Evolutionary conservation across 169 alveolate species (phyloP).

Genomic region (Cryptosporidium meleagridis): DNA sequence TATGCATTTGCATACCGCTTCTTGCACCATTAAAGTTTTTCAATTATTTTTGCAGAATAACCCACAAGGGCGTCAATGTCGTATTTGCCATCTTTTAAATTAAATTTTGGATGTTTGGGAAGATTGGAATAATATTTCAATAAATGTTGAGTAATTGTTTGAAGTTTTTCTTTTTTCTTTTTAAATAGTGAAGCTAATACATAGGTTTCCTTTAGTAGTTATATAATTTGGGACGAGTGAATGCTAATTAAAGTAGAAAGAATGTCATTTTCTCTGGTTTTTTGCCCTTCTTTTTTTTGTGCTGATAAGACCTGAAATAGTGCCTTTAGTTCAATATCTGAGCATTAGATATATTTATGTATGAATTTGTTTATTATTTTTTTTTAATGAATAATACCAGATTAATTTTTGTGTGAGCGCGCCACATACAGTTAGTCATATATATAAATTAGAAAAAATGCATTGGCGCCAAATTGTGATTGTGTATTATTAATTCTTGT

Average conservation of each 20-base stretch:
- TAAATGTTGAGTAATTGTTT: no score
- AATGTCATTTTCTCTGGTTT: neutral
- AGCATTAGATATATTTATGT: no score
- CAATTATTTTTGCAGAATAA: neutral
- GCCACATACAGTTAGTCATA: neutral
- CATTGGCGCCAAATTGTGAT: neutral
- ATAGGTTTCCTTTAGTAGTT: neutral
- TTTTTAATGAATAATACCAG: no score
- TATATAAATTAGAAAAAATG: neutral
- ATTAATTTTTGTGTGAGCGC: neutral
- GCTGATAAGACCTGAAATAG: no score
- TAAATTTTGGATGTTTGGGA: neutral
- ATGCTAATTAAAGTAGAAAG: neutral
- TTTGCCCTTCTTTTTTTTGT: neutral
- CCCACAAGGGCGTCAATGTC: conserved; percentile 76
- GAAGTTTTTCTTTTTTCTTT: no score
- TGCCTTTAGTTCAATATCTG: no score
- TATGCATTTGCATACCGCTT: conserved; percentile 48
- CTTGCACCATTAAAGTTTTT: conserved; percentile 26
- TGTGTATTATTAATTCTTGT: neutral
- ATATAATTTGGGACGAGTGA: neutral
- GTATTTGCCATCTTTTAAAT: conserved; percentile 8
- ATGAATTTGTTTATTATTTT: no score
- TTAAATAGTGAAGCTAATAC: no score
- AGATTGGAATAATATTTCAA: neutral